These are phyloP conservation scores for Alternaria burnsii DNA, from an alignment of 2,329 filamentous ascomycete species.

Conservation along the genomic window DNA sequence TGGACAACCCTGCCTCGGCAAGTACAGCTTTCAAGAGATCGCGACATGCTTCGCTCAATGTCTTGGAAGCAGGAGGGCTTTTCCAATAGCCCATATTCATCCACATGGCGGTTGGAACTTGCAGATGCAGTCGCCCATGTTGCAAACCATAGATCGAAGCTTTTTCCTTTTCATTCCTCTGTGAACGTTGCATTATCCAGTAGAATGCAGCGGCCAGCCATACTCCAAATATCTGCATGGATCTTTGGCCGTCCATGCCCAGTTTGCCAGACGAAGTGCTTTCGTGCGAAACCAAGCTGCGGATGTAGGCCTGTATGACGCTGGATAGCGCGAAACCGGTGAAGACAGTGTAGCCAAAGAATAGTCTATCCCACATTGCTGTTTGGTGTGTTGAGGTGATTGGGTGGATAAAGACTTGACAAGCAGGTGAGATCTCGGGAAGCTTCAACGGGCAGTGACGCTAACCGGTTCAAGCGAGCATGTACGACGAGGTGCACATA, in stretches of 20 bases:
- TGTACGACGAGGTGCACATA: background rate
- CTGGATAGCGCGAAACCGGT: background rate
- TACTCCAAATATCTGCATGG: background rate
- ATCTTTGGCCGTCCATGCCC: background rate
- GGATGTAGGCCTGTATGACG: background rate
- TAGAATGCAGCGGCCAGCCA: background rate
- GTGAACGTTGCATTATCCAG: background rate
- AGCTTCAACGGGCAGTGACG: background rate
- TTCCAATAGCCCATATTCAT: slow-evolving; percentile 71
- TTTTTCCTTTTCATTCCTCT: slow-evolving; percentile 1
- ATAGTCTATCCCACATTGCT: background rate
- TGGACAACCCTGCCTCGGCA: slow-evolving; percentile 51
- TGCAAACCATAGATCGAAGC: slow-evolving; percentile 58
- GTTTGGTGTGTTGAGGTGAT: background rate
- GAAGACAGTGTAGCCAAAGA: background rate
- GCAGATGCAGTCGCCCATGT: slow-evolving; percentile 65
- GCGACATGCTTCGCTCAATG: slow-evolving; percentile 58
- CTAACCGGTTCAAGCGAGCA: background rate
- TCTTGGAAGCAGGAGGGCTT: slow-evolving; percentile 11
- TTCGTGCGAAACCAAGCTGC: background rate
- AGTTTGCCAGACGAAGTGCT: background rate
- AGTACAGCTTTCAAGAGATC: slow-evolving; percentile 61
- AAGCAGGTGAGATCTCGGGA: background rate
- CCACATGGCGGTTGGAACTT: slow-evolving; percentile 64
- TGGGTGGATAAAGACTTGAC: background rate